phyloP scores from a whole-genome alignment of 805 yeast species.

The Lipomyces chichibuensis region DNA sequence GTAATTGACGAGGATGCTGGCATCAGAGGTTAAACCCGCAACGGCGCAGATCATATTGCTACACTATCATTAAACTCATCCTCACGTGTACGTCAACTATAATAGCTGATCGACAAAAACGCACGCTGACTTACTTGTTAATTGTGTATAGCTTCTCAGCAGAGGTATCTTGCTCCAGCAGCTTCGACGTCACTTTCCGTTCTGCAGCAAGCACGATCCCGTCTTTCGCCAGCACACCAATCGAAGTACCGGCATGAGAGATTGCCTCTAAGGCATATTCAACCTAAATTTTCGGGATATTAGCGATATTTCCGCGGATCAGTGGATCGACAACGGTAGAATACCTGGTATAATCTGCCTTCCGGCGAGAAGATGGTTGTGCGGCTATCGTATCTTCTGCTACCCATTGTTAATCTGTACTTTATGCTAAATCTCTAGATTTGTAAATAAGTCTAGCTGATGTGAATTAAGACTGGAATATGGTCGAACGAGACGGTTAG shows the following conservation, averaged over 20 bases:
- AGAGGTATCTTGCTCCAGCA: constrained; percentile 89
- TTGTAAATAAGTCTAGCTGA: background rate
- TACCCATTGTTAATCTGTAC: constrained; percentile 52
- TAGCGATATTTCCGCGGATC: background rate
- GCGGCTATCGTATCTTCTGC: constrained; percentile 98
- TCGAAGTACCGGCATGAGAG: constrained; percentile 80
- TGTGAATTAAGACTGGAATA: background rate
- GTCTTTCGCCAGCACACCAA: constrained; percentile 73
- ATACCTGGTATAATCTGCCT: constrained; percentile 92
- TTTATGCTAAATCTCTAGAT: background rate
- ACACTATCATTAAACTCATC: background rate
- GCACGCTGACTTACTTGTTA: constrained; percentile 57
- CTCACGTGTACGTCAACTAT: background rate
- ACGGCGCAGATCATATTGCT: constrained; percentile 83
- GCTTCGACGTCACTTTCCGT: constrained; percentile 87
- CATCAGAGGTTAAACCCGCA: constrained; percentile 98
- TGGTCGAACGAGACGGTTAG: background rate
- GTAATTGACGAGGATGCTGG: constrained; percentile 81
- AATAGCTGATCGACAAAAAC: background rate
- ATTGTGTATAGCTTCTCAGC: constrained; percentile 90
- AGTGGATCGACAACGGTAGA: background rate
- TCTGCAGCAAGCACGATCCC: constrained; percentile 98
- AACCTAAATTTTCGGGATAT: constrained; percentile 50
- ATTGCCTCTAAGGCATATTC: constrained; percentile 95
- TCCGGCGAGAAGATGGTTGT: constrained; percentile 99